phyloP scores from a whole-genome alignment of 345 rosid species.

The Eucalyptus microcorys region DNA sequence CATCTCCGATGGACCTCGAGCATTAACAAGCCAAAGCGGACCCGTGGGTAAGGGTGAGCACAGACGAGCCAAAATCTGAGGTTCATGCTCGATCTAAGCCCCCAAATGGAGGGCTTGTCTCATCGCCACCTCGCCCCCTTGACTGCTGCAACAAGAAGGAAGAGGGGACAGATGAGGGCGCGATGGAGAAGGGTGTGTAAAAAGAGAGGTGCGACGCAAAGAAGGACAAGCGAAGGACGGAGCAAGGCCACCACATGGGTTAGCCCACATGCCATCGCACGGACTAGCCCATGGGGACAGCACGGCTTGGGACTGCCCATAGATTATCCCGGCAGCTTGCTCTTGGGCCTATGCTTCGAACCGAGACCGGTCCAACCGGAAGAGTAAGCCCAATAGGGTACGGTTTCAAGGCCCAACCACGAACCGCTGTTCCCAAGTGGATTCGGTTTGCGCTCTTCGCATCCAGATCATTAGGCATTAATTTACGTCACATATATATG shows the following conservation, averaged over 20 bases:
- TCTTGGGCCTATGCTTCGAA: not conserved
- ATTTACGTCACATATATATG: not conserved
- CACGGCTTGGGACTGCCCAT: not conserved
- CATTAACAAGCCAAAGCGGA: not conserved
- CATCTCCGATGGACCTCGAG: not conserved
- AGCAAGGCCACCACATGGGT: not conserved
- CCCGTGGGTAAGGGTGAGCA: not conserved
- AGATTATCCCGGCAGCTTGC: not conserved
- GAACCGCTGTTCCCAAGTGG: not conserved
- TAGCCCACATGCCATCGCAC: not conserved
- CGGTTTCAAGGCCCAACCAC: not conserved
- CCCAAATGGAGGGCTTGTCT: not conserved
- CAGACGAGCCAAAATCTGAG: not conserved
- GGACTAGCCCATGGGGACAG: not conserved
- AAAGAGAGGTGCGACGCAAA: not conserved
- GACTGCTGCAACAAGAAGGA: not conserved
- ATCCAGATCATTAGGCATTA: not conserved
- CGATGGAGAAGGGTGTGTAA: not conserved
- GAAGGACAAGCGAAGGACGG: not conserved
- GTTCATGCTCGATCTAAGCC: not conserved
- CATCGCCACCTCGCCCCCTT: not conserved
- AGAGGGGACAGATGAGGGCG: not conserved
- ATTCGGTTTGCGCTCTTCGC: not conserved
- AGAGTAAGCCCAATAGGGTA: not conserved
- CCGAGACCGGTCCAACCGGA: not conserved